Base-by-base conservation (phyloP, 2,329 filamentous ascomycete species). In the Curvularia verruculosa region DNA sequence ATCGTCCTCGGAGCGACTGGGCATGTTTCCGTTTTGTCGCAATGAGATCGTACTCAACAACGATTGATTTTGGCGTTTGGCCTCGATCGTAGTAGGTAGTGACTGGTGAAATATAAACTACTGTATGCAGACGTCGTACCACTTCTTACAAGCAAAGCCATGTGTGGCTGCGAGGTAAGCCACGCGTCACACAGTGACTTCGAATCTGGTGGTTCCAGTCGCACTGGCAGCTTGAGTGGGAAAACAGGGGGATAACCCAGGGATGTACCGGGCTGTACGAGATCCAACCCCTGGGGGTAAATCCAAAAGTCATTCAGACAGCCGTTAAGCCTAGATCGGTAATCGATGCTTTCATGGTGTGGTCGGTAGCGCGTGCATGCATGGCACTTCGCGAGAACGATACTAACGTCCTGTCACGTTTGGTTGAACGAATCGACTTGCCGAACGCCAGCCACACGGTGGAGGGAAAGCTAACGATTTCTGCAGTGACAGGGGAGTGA, bases 71-170 rank as follows among this genome's bases (percentile, higher is more conserved):
- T 54, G 49, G 26, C 36, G 36, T 51, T 58, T 49, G 56, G 55
- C 50, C 39, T 62, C 54, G 70, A 59, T 71, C 67, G 67, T 72
- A 67, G 68, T 71, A 70, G 69, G 62, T 50, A 29, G 26, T 9
- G 52, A 50, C 58, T 65, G 67, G 68, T 57, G 67, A 59, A 67
- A 69, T 66, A 36, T 56, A 65, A 60, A 58, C 58, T 58, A 49
- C 58, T 58, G 49, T 61, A 61, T 68, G 65, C 60, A 52, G 53
- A 49, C 57, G 43, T 74, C 67, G 66, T 71, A 75, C 66, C 69
- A 74, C 61, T 56, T 60, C 52, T 44, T 37, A 47, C 26, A 50
- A 58, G 54, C n/a, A 50, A 62, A 57, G 58, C 48, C 29, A 43
- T 61, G 48, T 57, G 56, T 60, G 68, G 63, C 69, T 70, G 65